A percentile compares a stretch with the other conserved stretches of the same genome.
Conservation (phyloP, 208 protist genomes). For the Crithidia brevicula region DNA sequence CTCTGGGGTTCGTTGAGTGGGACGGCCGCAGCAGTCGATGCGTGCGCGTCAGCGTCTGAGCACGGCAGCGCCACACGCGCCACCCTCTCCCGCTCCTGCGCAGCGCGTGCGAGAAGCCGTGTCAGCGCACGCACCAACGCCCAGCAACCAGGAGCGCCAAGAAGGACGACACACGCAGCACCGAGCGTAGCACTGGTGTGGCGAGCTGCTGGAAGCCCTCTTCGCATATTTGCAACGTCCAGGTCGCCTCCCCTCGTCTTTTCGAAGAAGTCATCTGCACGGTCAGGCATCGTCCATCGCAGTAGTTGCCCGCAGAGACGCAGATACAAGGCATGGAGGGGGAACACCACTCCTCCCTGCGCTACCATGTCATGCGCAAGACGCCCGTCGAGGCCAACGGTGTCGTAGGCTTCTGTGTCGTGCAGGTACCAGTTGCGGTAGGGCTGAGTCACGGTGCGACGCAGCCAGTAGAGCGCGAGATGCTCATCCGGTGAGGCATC, state of each 20-base stretch:
- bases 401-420: conserved; percentile 1
- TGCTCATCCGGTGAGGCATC: conserved; percentile 10
- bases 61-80: conserved; percentile 4
- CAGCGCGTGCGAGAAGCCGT: conserved; percentile 6
- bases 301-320: conserved; percentile 23
- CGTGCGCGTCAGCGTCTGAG: neutral
- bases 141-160: conserved; percentile 19
- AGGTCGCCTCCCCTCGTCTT: too few species aligned
- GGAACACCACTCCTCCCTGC: conserved; percentile 39
- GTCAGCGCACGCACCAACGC: neutral
- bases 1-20: too few species aligned
- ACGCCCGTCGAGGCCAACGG: neutral
- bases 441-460: conserved; percentile 25
- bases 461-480: conserved; percentile 45
- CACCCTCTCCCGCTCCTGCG: conserved; percentile 11
- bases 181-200: neutral
- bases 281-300: conserved; percentile 1
- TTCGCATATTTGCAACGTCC: too few species aligned
- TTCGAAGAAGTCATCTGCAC: neutral
- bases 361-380: conserved; percentile 13
- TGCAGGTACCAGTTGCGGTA: conserved; percentile 42
- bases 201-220: neutral
- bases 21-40: neutral
- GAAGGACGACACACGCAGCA: conserved; percentile 10
- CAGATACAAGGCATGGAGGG: conserved; percentile 52